Evolutionary conservation across 208 protist species (phyloP), one percentile per base, ranked within the genome.

Genomic region (Leishmania gerbilli): DNA sequence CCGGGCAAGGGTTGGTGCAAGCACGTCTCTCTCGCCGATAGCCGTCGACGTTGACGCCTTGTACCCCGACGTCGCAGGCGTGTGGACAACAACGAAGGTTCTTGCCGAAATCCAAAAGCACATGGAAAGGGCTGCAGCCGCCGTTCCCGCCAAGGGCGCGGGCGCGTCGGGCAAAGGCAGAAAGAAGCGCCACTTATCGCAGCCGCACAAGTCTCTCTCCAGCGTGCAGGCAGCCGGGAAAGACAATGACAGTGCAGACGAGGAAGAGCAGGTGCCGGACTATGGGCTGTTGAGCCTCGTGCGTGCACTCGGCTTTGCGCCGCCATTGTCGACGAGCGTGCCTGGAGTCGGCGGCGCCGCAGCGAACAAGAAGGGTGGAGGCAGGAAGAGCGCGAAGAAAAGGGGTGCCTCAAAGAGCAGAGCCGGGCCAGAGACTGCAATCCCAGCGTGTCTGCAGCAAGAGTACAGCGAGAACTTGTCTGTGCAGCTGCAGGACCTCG

Each of bases 221-320:
- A 15, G 4, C 19, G 56, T 45, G 37, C 62, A 69, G 5, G 24
- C 45, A 9, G 56, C 15, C 37, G 21, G n/a, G 19, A 37, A 15
- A 4, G 47, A 3, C 13, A 64, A 53, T 27, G 64, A 4, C 47
- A n/a, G 21, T 40, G 47, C 5, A 9, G n/a, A 37, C 11, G 68
- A 76, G 8, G 51, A 19, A 34, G 31, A 31, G 62, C 11, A 27
- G 19, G 53, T 81, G 71, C 82, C 82, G n/a, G 82, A 85, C 65
- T 82, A 69, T 40, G 82, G 77, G 4, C 42, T 85, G 27, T 17
- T 85, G 60, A 83, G 79, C 45, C 75, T 87, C 37, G 78, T 47
- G 7, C 79, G 79, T 37, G 74, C 79, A 1, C 84, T 87, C 34
- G 79, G 79, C 51, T 87, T 84, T 65, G 62, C 62, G n/a, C 51